These are phyloP conservation scores for Drechslera avenae DNA, from an alignment of 2,329 filamentous ascomycete genomes.

Conservation along the genomic window DNA sequence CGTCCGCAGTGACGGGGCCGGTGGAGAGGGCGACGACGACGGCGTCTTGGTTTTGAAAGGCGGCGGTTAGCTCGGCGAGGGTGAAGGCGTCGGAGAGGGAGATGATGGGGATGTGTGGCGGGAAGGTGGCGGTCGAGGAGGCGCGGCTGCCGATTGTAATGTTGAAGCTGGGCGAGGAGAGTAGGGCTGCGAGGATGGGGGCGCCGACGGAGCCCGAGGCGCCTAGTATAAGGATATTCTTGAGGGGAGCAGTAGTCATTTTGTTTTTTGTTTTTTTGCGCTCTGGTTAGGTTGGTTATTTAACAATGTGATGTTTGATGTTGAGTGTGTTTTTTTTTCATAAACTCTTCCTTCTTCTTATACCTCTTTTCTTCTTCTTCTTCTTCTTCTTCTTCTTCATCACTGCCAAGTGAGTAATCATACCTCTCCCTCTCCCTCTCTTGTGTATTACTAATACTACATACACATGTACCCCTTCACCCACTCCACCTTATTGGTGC, in stretches of 20 bases:
- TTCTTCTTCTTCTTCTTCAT: too few species aligned
- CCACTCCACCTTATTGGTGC: too few species aligned
- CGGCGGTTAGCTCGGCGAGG: conserved; percentile 32
- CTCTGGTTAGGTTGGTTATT: too few species aligned
- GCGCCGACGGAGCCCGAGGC: conserved; percentile 32
- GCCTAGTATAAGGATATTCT: conserved; percentile 37
- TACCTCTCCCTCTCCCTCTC: too few species aligned
- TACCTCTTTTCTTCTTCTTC: too few species aligned
- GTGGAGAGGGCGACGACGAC: conserved; percentile 44
- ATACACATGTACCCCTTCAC: too few species aligned
- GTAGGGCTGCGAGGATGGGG: conserved; percentile 38
- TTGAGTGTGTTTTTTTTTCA: too few species aligned
- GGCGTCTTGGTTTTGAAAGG: conserved; percentile 46
- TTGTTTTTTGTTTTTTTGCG: too few species aligned
- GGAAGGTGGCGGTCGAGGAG: conserved; percentile 30
- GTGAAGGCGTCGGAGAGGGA: conserved; percentile 35
- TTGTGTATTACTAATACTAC: too few species aligned
- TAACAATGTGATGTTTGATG: too few species aligned
- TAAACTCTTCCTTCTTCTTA: too few species aligned
- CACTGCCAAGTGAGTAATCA: too few species aligned
- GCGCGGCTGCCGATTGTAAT: conserved; percentile 43
- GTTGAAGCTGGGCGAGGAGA: conserved; percentile 41
- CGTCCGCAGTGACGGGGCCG: conserved; percentile 27
- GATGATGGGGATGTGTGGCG: conserved; percentile 32
- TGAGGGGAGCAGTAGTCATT: conserved; percentile 15